Evolutionary conservation across 2,329 filamentous ascomycete species (phyloP), one percentile per base, ranked within the genome.

Genomic region (Penicillium sp.): DNA sequence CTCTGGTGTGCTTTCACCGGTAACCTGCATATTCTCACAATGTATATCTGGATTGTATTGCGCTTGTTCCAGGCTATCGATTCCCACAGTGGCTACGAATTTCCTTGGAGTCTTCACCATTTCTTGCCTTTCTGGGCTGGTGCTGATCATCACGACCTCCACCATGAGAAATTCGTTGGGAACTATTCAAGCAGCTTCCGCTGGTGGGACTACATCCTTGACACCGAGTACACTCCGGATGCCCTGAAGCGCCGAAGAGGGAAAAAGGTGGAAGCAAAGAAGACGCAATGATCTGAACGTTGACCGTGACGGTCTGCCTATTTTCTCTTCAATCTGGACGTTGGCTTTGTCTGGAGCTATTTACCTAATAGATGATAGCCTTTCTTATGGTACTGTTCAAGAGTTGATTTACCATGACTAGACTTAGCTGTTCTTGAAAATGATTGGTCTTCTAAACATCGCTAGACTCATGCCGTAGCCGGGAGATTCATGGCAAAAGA

Each of bases 131-230:
- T 99, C 87, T 99, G 95, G 95, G 94, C 94, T 59, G 95, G 95
- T 65, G 95, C 95, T 58, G 89, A 96, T 72, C 94, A 98, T 82
- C 95, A 99, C 82, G 95, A 99, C 75, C 84, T 93, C 49, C 95
- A 99, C 82, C 95, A 99, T 82, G 95, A 99, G 84, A 92, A 93
- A 77, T 99, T 99, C 82, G 93, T 99, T 67, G 95, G 95, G 72
- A 99, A 99, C 84, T 99, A 98, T 78, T 85, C 94, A 55, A 97
- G 93, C 76, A 96, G 92, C 84, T 99, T 99, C 88, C 88, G 94
- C 79, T 99, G 95, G 95, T 99, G 95, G 95, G 95, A 99, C 82
- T 96, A 91, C 78, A 78, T 89, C 71, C 85, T 98, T 69, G 93
- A 97, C 80, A 99, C 95, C 65, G 94, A 99, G 85, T 92, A 92